These are phyloP conservation scores for Polyporus arcularius DNA, from an alignment of 768 basidiomycete species.

Conservation along the genomic window DNA sequence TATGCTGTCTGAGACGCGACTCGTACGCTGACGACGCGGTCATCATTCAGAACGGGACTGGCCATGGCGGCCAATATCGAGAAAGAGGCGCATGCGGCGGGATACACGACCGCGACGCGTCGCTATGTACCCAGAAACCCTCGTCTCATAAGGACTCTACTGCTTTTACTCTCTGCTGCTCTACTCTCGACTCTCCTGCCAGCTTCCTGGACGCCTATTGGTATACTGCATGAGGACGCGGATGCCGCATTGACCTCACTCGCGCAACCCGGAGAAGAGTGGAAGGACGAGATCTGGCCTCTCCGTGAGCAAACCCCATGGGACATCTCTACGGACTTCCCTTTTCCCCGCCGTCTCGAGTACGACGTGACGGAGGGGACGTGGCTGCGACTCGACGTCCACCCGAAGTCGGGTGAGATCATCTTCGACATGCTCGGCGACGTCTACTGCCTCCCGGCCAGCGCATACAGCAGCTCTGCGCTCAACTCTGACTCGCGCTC, in stretches of 20 bases:
- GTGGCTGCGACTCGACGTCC: slow-evolving; percentile 74
- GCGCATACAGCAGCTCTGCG: slow-evolving; percentile 35
- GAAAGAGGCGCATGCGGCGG: neutral
- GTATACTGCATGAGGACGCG: neutral
- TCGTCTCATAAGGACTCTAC: slow-evolving; percentile 1
- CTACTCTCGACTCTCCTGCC: slow-evolving; percentile 17
- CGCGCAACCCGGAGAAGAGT: slow-evolving; percentile 31
- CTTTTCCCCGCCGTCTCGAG: slow-evolving; percentile 62
- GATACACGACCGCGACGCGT: neutral
- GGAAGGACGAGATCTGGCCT: slow-evolving; percentile 62
- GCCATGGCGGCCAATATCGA: slow-evolving; percentile 1
- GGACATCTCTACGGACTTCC: slow-evolving; percentile 78
- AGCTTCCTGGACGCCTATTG: slow-evolving; percentile 3
- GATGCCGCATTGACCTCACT: neutral
- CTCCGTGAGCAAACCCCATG: slow-evolving; percentile 57
- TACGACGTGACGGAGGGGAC: slow-evolving; percentile 76
- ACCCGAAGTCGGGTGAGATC: slow-evolving; percentile 68
- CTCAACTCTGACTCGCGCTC: slow-evolving; percentile 26
- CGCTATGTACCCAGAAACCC: neutral
- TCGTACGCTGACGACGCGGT: neutral
- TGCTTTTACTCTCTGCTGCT: slow-evolving; percentile 14
- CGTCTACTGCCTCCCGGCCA: slow-evolving; percentile 65
- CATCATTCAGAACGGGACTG: neutral
- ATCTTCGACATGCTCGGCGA: slow-evolving; percentile 78
- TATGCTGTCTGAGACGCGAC: neutral